Base-by-base conservation (phyloP, 1,284 basidiomycete species). In the Amylostereum areolatum region DNA sequence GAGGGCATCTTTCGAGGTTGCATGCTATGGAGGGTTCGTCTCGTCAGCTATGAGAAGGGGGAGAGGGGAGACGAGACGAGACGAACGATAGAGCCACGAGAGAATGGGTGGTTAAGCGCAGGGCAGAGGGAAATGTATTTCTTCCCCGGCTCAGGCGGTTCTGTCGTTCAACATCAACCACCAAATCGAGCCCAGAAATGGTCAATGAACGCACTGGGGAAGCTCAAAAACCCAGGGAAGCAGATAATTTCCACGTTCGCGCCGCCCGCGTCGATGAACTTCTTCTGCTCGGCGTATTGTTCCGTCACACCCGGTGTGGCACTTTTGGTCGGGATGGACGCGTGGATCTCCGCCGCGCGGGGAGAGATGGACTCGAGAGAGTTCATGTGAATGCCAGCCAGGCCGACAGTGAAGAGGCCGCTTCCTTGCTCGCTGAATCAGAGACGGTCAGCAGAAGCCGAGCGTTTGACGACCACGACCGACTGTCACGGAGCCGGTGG, bases 51-150 rank as follows among this genome's bases (percentile, higher is more conserved):
- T 35, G 12, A 12, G 18, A 6, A 30, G 25, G n/a, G n/a, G 24
- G 35, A 7, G 24, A n/a, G 6, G 27, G 24, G 39, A 25, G 43
- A 11, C 30, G 2, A 29, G 10, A 44, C 4, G 12, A 11, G 5
- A 52, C 62, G 46, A 39, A 68, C 66, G 30, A 73, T 66, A 4
- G 66, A 66, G 11, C 74, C 70, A 40, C 67, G 59, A 6, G 64
- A 66, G 51, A 64, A 65, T 7, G 57, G 57, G 47, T 57, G 58
- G 34, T 47, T 48, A 46, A 59, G 28, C 9, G 43, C 39, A 47
- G 41, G 6, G n/a, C 25, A 29, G n/a, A 43, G 41, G 7, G 41
- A 5, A 27, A 43, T 12, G 41, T 43, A 43, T 28, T 43, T 43
- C 27, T 43, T 43, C 11, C 25, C 25, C 9, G 18, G 24, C 41